Conservation (phyloP, 1,139 yeast genomes). For the Nematodospora anomalae region DNA sequence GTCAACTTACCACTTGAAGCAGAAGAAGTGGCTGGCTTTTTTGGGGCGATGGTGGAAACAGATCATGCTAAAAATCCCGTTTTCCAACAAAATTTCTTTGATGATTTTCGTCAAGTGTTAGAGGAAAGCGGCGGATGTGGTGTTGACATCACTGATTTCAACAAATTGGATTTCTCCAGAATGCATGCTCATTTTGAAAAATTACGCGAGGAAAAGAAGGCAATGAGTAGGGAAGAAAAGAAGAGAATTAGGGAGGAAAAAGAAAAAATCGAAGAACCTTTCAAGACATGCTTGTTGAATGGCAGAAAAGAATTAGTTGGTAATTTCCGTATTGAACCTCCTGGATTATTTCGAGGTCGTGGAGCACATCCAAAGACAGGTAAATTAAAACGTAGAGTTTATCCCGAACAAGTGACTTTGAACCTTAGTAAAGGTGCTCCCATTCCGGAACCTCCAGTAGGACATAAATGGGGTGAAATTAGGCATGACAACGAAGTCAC, state of each 20-base stretch:
- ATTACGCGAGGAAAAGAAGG: slow-evolving; percentile 71
- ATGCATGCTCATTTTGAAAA: slow-evolving; percentile 74
- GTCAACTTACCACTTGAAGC: slow-evolving; percentile 76
- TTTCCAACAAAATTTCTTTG: slow-evolving; percentile 83
- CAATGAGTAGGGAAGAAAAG: slow-evolving; percentile 68
- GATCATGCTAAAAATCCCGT: slow-evolving; percentile 88
- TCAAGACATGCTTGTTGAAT: slow-evolving; percentile 74
- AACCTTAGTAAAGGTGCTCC: slow-evolving; percentile 73
- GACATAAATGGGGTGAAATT: slow-evolving; percentile 89
- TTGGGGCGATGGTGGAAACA: slow-evolving; percentile 82
- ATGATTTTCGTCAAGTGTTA: slow-evolving; percentile 70
- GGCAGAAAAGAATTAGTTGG: slow-evolving; percentile 94
- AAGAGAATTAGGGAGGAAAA: slow-evolving; percentile 68
- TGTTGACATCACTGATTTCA: slow-evolving; percentile 57
- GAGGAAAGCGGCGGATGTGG: slow-evolving; percentile 58
- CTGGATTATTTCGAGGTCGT: slow-evolving; percentile 93
- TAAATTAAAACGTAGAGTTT: slow-evolving; percentile 74
- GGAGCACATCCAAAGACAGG: slow-evolving; percentile 98
- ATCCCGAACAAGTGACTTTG: slow-evolving; percentile 85
- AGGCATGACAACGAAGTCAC: slow-evolving; percentile 87
- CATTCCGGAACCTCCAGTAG: slow-evolving; percentile 81
- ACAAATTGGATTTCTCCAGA: slow-evolving; percentile 73
- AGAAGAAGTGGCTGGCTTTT: slow-evolving; percentile 96
- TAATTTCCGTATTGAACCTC: slow-evolving; percentile 92
- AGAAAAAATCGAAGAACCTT: slow-evolving; percentile 78